Base-by-base conservation (phyloP, 371 early-diverging fungal species). In the Mucor mucedo region DNA sequence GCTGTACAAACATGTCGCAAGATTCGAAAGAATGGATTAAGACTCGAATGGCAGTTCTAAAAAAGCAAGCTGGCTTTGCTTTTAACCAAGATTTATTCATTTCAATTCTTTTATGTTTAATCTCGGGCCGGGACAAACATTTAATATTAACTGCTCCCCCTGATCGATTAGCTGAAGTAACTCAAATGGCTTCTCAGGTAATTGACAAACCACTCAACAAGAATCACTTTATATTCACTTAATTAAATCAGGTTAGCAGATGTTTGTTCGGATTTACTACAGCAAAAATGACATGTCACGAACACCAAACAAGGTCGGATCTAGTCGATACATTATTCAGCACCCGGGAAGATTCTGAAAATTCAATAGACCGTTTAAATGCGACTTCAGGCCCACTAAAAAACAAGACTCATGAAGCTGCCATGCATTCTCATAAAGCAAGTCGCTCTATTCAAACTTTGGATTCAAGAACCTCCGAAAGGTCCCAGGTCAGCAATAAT, bases 71-170 rank as follows among this genome's bases (percentile, higher is more conserved):
- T 7, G 74, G 73, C 0, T 70, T 81, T 52, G 50, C 75, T 8
- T 81, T 81, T 41, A 71, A 78, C 14, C 75, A 81, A 39, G 82
- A 81, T 27, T 41, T 81, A 27, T 78, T 78, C 52, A 78, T 81
- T 28, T 81, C 82, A 0, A 70, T 81, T 5, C 58, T 81, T 4
- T 60, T 81, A 29, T 81, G 82, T 53, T 63, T 81, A 2, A 66
- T 78, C 27, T 77, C 79, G 8, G 77, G 77, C 6, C 59, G 58
- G 45, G 76, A 77, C 45, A 77, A 77, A 39, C 79, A 81, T 58
- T 57, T 78, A 30, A 57, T 81, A 29, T 60, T 81, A 13, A 78
- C 77, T 14, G 76, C 77, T 27, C 75, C 82, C 30, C 66, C 70
- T 13, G 66, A 75, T 45, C 64, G 72, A 44, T 30, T 78, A 11